Evolutionary conservation across 352 stramenopile genomes (phyloP).

Genomic region (Pythium periplocum): DNA sequence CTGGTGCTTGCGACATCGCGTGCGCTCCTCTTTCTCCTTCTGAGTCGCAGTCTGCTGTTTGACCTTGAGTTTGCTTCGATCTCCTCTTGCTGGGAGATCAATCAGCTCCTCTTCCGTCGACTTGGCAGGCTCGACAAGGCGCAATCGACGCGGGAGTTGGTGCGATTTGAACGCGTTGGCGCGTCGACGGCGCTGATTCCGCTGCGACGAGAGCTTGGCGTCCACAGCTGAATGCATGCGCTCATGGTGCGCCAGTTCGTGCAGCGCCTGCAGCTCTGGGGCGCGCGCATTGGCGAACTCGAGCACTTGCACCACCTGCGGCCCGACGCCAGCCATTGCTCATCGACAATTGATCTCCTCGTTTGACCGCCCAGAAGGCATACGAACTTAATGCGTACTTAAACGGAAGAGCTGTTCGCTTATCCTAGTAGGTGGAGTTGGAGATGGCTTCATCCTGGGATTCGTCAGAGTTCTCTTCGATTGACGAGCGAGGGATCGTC

Average conservation of each 20-base stretch:
- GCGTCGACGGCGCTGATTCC: constrained; percentile 60
- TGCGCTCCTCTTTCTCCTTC: neutral
- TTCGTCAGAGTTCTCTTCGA: no score
- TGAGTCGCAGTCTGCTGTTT: constrained; percentile 5
- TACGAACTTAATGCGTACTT: no score
- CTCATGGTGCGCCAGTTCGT: constrained; percentile 43
- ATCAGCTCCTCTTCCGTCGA: constrained; percentile 16
- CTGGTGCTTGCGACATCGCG: constrained; percentile 55
- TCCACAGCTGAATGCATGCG: constrained; percentile 19
- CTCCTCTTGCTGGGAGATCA: constrained; percentile 2
- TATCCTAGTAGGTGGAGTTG: no score
- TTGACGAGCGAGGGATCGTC: no score
- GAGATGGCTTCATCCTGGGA: no score
- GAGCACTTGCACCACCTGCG: constrained; percentile 72
- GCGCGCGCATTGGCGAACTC: constrained; percentile 66
- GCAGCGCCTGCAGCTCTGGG: constrained; percentile 67
- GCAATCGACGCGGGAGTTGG: constrained; percentile 54
- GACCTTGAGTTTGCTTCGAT: neutral
- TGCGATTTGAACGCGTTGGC: constrained; percentile 80
- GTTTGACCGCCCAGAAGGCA: no score
- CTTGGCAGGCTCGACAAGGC: constrained; percentile 7
- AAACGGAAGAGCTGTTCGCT: no score
- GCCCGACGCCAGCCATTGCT: constrained; percentile 35
- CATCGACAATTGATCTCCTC: no score
- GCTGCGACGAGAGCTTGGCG: constrained; percentile 44